Evolutionary conservation across 2,329 filamentous ascomycete genomes (phyloP), one percentile per base, ranked within the genome.

Genomic region (Diaporthe citri): DNA sequence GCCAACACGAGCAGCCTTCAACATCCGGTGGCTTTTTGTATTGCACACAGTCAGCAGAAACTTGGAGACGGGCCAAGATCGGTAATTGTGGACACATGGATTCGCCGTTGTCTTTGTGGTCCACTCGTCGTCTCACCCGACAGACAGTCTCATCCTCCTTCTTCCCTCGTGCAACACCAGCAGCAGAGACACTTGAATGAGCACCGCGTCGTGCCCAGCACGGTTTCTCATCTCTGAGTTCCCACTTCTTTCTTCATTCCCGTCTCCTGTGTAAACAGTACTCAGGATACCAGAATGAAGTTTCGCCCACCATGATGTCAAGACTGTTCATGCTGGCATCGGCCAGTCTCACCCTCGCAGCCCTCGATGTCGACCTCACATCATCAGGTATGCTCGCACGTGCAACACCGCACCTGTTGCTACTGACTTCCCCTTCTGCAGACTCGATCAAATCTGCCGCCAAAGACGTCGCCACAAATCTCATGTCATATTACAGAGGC

Each of bases 401-500:
- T 22, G 4, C 6, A 48, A 10, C 5, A 39, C 36, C 4, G 12
- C 22, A 41, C 8, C 41, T 28, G 0, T 17, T 10, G 15, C 15
- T 10, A 34, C 51, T 75, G 10, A 72, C 71, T 7, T 28, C 1
- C 22, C 20, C 25, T 12, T 12, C 22, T 41, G 7, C 59, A 78
- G 77, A 73, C 25, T 78, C 77, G 3, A 86, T 86, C 74, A 84
- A 83, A 57, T 80, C 83, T 56, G 80, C 83, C 5, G 83, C 84
- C 39, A 79, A 80, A 62, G 79, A 82, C 25, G 77, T 87, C n/a
- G 86, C 86, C 5, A 83, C 82, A 78, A 86, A 88, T 73, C 80
- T 88, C 75, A 80, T 87, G 75, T 79, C 82, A 56, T 87, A 87
- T 77, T 88, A 88, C 77, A 78, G 83, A 36, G 87, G 87, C 73